phyloP scores from a whole-genome alignment of 2,329 filamentous ascomycete species.

The Epichloe glyceriae region DNA sequence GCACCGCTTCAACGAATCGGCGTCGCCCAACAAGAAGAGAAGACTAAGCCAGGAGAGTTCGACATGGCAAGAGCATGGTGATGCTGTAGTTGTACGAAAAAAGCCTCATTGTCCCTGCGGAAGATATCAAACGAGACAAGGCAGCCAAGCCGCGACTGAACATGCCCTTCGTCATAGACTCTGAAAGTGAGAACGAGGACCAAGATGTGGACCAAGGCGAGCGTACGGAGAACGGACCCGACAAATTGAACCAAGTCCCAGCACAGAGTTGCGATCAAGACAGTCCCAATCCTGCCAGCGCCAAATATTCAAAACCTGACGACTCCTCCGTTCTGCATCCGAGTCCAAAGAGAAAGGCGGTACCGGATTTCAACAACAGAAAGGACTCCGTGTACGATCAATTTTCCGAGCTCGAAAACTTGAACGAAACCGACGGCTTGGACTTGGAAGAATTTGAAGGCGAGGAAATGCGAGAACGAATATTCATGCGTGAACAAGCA shows the following conservation, averaged over 20 bases:
- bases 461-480: constrained; percentile 52
- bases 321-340: constrained; percentile 13
- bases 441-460: constrained; percentile 38
- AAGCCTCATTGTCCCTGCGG: neutral
- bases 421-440: constrained; percentile 42
- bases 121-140: neutral
- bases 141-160: constrained; percentile 14
- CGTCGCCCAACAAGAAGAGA: constrained; percentile 18
- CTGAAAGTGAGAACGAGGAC: constrained; percentile 36
- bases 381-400: constrained; percentile 19
- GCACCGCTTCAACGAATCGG: constrained; percentile 21
- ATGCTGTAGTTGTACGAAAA: neutral
- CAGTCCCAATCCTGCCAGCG: too few species aligned
- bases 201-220: neutral
- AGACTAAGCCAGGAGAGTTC: constrained; percentile 14
- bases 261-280: neutral
- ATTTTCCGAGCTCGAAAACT: constrained; percentile 22
- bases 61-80: neutral
- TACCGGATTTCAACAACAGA: constrained; percentile 9
- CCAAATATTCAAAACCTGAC: neutral
- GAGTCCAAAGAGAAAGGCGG: constrained; percentile 10
- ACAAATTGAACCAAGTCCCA: neutral
- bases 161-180: constrained; percentile 57
- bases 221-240: too few species aligned
- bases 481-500: constrained; percentile 66